Percentiles rank a stretch among this genome's conserved stretches.
These are phyloP conservation scores for Taphrina pruni DNA, from an alignment of 1,139 yeast species.

Conservation along the genomic window DNA sequence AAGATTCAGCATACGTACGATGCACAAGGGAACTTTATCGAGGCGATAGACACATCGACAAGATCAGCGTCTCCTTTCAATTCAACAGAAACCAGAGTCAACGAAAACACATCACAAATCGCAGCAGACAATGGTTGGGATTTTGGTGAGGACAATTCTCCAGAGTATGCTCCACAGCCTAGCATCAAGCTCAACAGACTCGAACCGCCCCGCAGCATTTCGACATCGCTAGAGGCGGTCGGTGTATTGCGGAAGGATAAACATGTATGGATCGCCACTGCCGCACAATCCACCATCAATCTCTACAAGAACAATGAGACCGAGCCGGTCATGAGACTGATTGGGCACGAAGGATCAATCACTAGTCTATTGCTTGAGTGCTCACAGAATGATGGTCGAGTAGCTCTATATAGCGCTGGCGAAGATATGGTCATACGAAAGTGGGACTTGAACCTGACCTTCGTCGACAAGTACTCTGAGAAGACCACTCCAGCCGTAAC, in stretches of 20 bases:
- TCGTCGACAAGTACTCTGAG: not conserved
- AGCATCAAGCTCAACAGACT: not conserved
- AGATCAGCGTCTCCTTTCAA: not conserved
- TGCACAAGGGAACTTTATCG: slow-evolving; percentile 20
- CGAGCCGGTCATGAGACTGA: not conserved
- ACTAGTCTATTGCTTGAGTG: not conserved
- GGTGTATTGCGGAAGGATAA: not conserved
- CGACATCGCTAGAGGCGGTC: not conserved
- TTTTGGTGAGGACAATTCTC: not conserved
- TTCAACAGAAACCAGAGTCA: not conserved
- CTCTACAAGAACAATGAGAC: not conserved
- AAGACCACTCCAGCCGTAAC: not conserved
- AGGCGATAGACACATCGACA: not conserved
- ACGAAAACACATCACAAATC: too few relatives aligned
- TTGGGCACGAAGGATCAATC: slow-evolving; percentile 6
- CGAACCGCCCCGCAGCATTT: not conserved
- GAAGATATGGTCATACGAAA: slow-evolving; percentile 18
- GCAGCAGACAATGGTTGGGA: not conserved
- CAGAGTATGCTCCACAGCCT: not conserved
- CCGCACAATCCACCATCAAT: not conserved
- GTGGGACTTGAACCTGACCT: slow-evolving; percentile 4
- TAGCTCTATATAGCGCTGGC: slow-evolving; percentile 10
- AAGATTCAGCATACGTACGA: slow-evolving; percentile 20
- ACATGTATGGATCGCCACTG: not conserved
- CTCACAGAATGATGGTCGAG: not conserved